A percentile compares a stretch with the other conserved stretches of the same genome.
phyloP scores from a whole-genome alignment of 345 rosid genomes.

The Euphorbia pulcherrima region DNA sequence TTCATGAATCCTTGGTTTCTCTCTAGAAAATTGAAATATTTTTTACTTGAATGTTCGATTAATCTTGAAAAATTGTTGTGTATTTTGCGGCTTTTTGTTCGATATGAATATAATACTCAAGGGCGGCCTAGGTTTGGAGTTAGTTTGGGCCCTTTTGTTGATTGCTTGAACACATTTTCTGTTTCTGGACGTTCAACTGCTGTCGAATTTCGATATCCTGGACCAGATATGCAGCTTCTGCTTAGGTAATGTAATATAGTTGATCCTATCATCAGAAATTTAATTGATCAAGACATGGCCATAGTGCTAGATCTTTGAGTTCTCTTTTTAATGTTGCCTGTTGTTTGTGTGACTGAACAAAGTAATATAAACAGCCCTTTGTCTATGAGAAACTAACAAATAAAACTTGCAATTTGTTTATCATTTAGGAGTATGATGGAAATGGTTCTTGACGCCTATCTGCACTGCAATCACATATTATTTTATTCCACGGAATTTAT shows the following conservation, averaged over 20 bases:
- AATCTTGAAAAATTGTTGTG: neutral
- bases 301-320: neutral
- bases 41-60: neutral
- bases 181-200: conserved; percentile 64
- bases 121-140: conserved; percentile 83
- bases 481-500: neutral
- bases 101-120: conserved; percentile 58
- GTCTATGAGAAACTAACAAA: neutral
- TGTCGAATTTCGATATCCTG: conserved; percentile 82
- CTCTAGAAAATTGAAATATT: neutral
- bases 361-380: neutral
- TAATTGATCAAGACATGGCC: neutral
- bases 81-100: conserved; percentile 58
- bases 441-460: neutral
- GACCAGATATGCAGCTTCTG: conserved; percentile 95
- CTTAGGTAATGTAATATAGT: conserved; percentile 61
- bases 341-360: neutral
- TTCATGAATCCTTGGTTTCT: too few relatives aligned
- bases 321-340: neutral
- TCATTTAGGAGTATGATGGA: neutral
- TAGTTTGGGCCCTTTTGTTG: conserved; percentile 79
- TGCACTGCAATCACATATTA: neutral
- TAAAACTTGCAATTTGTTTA: neutral
- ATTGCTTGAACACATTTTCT: conserved; percentile 88
- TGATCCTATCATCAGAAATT: neutral